Evolutionary conservation across 179 eudicot genomes (phyloP).

Genomic region (Patellifolia procumbens): DNA sequence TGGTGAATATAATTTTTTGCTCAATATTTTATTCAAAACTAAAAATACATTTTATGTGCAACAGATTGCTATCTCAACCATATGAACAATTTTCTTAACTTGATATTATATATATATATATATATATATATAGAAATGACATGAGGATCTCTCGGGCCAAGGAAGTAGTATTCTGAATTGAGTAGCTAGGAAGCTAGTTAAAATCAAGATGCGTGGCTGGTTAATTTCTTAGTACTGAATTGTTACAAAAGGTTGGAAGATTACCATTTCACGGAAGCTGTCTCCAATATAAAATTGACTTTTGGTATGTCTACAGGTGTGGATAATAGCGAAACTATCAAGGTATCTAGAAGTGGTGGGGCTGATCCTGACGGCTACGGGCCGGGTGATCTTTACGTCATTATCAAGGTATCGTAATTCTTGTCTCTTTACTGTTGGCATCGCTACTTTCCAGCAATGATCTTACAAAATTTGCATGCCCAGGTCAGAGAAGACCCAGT

Average conservation of each 20-base stretch:
- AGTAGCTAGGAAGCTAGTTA: neutral
- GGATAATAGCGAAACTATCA: conserved; percentile 62
- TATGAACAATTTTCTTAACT: no score
- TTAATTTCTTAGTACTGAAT: neutral
- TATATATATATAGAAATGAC: no score
- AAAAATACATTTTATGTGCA: no score
- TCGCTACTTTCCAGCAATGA: conserved; percentile 2
- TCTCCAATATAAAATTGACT: neutral
- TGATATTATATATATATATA: no score
- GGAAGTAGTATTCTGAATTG: neutral
- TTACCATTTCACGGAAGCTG: neutral
- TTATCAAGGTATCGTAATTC: conserved; percentile 55
- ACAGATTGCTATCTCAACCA: no score
- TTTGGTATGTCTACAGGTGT: conserved; percentile 56
- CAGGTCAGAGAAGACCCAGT: conserved; percentile 94
- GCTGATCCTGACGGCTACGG: conserved; percentile 94
- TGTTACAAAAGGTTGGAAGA: neutral
- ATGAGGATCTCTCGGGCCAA: no score
- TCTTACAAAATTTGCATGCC: conserved; percentile 6
- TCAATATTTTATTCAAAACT: no score
- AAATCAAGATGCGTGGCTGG: neutral
- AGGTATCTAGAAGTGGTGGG: conserved; percentile 78
- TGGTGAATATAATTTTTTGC: no score
- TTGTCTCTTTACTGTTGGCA: neutral
- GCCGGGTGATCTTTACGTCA: conserved; percentile 84